A percentile compares a stretch with the other conserved stretches of the same genome.
phyloP scores from a whole-genome alignment of 2,329 filamentous ascomycete genomes.

The Claviceps maximensis region DNA sequence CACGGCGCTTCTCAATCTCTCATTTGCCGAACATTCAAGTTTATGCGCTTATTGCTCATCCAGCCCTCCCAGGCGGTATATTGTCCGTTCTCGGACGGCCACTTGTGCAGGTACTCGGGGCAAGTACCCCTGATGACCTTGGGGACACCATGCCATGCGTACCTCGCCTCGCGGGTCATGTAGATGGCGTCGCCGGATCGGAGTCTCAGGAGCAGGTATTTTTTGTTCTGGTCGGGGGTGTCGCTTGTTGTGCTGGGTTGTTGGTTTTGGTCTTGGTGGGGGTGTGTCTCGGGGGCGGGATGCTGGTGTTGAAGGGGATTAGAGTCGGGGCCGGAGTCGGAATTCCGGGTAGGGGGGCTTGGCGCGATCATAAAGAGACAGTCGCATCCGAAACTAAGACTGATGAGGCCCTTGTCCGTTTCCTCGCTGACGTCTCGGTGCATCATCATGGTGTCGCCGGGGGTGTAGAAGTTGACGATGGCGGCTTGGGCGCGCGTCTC shows the following conservation, averaged over 20 bases:
- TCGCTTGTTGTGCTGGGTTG: neutral
- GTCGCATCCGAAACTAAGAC: slow-evolving; percentile 81
- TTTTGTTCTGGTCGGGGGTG: slow-evolving; percentile 17
- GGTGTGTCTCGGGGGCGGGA: too few relatives aligned
- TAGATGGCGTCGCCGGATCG: slow-evolving; percentile 81
- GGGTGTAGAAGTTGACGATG: slow-evolving; percentile 86
- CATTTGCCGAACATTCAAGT: slow-evolving; percentile 90
- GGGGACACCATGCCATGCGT: slow-evolving; percentile 92
- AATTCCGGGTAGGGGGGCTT: slow-evolving; percentile 20
- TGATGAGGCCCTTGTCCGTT: slow-evolving; percentile 64
- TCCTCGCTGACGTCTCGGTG: slow-evolving; percentile 90
- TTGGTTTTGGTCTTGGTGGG: too few relatives aligned
- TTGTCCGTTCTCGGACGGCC: slow-evolving; percentile 48
- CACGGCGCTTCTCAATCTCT: slow-evolving; percentile 27
- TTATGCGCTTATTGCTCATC: slow-evolving; percentile 80
- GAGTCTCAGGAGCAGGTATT: slow-evolving; percentile 50
- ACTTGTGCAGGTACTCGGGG: slow-evolving; percentile 57
- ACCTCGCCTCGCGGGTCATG: slow-evolving; percentile 70
- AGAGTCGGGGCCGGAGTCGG: slow-evolving; percentile 4
- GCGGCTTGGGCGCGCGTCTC: slow-evolving; percentile 72
- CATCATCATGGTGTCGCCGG: slow-evolving; percentile 81
- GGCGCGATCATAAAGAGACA: slow-evolving; percentile 76
- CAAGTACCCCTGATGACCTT: slow-evolving; percentile 72
- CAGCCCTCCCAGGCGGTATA: slow-evolving; percentile 68
- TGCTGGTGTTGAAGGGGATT: too few relatives aligned